Conservation (phyloP, 2,329 filamentous ascomycete species). For the Colletotrichum chrysophilum region DNA sequence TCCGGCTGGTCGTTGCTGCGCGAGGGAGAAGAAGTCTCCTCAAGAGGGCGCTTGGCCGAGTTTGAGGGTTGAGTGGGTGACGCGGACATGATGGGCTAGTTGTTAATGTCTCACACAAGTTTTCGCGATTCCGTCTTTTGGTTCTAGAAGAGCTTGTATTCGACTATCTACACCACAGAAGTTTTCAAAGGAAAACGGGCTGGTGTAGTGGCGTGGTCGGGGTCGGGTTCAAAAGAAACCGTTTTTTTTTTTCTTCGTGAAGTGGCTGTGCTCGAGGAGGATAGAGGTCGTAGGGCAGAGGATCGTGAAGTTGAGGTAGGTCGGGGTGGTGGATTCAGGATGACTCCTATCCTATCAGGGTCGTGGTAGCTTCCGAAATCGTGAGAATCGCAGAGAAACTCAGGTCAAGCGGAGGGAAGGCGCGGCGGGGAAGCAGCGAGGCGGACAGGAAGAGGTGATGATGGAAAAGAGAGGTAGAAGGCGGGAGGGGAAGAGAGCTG, state of each 20-base stretch:
- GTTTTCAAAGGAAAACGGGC: conserved; percentile 92
- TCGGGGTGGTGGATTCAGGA: conserved; percentile 18
- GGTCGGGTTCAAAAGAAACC: conserved; percentile 42
- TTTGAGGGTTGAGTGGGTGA: conserved; percentile 71
- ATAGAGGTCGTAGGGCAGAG: conserved; percentile 23
- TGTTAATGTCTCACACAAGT: conserved; percentile 26
- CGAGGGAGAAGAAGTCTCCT: conserved; percentile 95
- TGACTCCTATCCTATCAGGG: conserved; percentile 20
- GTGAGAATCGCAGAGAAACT: conserved; percentile 20
- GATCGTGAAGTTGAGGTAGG: conserved; percentile 20
- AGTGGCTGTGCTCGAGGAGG: conserved; percentile 24
- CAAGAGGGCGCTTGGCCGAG: conserved; percentile 88
- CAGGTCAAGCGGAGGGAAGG: conserved; percentile 22
- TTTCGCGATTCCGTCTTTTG: conserved; percentile 43
- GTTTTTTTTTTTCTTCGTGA: conserved; percentile 22
- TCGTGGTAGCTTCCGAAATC: conserved; percentile 21
- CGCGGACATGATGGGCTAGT: conserved; percentile 66
- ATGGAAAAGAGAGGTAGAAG: conserved; percentile 20
- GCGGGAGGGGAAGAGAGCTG: conserved; percentile 13
- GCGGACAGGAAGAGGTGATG: conserved; percentile 11
- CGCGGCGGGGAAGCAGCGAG: conserved; percentile 15
- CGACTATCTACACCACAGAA: conserved; percentile 80
- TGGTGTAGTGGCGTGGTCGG: conserved; percentile 71
- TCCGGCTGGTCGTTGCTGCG: conserved; percentile 92
- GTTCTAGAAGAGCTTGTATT: conserved; percentile 44